phyloP scores from a whole-genome alignment of 2,329 filamentous ascomycete species.

The Aspergillus nomiae region DNA sequence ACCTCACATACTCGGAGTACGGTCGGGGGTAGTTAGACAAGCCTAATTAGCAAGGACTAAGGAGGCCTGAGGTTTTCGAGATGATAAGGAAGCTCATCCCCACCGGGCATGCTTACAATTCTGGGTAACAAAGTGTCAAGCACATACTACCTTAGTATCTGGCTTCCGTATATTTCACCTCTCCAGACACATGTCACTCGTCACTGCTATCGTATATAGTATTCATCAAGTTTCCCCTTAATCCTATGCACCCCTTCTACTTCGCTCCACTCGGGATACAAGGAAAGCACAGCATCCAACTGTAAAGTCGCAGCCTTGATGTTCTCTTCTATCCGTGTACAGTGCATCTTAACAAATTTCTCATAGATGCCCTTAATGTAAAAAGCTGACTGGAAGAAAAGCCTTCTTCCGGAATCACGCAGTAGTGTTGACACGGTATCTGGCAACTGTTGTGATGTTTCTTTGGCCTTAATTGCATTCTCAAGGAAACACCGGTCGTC shows the following conservation, averaged over 20 bases:
- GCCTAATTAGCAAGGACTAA: no score
- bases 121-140: no score
- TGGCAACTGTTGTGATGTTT: slow-evolving; percentile 7
- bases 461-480: slow-evolving; percentile 7
- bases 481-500: slow-evolving; percentile 14
- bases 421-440: slow-evolving; percentile 10
- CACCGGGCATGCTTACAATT: no score
- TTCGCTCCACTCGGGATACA: slow-evolving; percentile 14
- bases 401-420: slow-evolving; percentile 13
- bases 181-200: background rate
- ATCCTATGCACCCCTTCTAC: background rate
- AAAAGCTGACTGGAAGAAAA: slow-evolving; percentile 21
- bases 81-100: no score
- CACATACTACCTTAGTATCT: no score
- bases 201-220: no score
- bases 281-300: slow-evolving; percentile 16
- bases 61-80: no score
- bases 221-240: background rate
- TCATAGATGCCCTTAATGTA: slow-evolving; percentile 15
- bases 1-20: no score
- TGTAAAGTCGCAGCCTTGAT: slow-evolving; percentile 14
- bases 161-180: no score
- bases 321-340: slow-evolving; percentile 15
- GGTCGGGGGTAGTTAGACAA: no score
- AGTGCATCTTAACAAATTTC: slow-evolving; percentile 17